These are phyloP conservation scores for Endotrypanum monterogeii DNA, from an alignment of 208 protist genomes.

Conservation along the genomic window DNA sequence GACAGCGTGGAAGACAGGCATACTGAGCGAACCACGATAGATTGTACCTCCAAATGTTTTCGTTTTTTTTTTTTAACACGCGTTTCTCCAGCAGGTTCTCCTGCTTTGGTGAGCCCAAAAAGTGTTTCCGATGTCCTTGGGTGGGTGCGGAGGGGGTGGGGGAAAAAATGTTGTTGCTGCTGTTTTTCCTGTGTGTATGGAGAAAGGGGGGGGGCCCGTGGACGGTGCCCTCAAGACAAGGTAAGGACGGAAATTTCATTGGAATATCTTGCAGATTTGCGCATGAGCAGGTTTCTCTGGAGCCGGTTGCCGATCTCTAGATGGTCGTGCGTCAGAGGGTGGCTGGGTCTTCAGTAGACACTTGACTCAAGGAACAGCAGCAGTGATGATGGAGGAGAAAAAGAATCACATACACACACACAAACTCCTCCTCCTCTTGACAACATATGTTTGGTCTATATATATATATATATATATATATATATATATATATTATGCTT, in stretches of 20 bases:
- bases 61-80: background rate
- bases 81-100: background rate
- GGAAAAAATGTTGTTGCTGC: background rate
- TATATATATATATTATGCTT: too few species aligned
- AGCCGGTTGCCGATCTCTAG: background rate
- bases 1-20: conserved; percentile 63
- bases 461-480: too few species aligned
- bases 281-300: background rate
- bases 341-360: background rate
- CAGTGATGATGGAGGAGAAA: background rate
- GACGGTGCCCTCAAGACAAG: background rate
- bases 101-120: background rate
- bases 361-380: background rate
- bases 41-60: background rate
- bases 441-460: background rate
- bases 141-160: background rate
- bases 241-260: too few species aligned
- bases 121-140: background rate
- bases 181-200: background rate
- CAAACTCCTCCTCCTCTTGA: conserved; percentile 11
- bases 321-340: background rate
- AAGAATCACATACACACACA: background rate
- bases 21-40: conserved; percentile 8
- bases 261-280: background rate
- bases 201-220: background rate